Evolutionary conservation across 176 grass and related monocot species (phyloP).

Genomic region (Alopecurus myosuroides): DNA sequence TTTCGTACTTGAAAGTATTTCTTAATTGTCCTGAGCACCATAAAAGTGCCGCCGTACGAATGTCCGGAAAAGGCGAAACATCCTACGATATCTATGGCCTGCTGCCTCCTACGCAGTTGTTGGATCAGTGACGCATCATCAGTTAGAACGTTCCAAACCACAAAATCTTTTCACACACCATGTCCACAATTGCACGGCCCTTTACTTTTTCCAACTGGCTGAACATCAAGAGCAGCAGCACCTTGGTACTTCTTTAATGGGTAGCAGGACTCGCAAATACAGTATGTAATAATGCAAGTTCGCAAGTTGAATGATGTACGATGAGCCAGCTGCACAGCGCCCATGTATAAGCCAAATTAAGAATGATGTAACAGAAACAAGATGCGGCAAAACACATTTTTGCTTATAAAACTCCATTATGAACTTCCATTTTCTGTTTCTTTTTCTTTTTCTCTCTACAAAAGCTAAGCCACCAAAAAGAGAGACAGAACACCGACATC

Average conservation of each 20-base stretch:
- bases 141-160: constrained; percentile 8
- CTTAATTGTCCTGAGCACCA: constrained; percentile 14
- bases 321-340: constrained; percentile 28
- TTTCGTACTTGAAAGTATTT: constrained; percentile 30
- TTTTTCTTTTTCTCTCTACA: constrained; percentile 35
- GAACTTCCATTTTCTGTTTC: constrained; percentile 49
- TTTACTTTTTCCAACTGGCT: not conserved
- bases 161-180: not conserved
- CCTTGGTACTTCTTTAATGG: not conserved
- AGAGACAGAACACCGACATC: constrained; percentile 4
- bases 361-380: constrained; percentile 27
- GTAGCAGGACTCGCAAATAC: not conserved
- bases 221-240: not conserved
- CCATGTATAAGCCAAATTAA: constrained; percentile 15
- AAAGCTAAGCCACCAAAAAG: constrained; percentile 30
- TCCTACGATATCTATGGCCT: not conserved
- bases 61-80: constrained; percentile 26
- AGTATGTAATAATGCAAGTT: not conserved
- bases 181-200: not conserved
- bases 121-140: not conserved
- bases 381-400: constrained; percentile 14
- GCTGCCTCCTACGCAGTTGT: constrained; percentile 17
- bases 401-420: constrained; percentile 36
- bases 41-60: constrained; percentile 35
- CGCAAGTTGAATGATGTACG: not conserved